Conservation (phyloP, 2,329 filamentous ascomycete species). For the Talaromyces atroroseus region DNA sequence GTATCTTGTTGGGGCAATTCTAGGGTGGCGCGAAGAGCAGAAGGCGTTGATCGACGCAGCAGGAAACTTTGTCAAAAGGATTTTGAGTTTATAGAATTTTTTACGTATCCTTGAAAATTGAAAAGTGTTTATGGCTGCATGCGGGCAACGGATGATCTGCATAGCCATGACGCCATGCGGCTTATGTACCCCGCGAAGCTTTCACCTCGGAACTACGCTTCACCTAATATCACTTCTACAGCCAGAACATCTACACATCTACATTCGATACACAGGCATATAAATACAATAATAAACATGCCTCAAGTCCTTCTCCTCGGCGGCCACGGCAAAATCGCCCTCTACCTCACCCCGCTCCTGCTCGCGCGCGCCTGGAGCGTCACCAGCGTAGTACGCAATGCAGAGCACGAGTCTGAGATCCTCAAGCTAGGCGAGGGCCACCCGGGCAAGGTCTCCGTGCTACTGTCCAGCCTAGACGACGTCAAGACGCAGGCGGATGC, state of each 20-base stretch:
- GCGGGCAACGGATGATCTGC: no score
- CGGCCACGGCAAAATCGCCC: slow-evolving; percentile 74
- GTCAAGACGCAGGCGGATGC: slow-evolving; percentile 60
- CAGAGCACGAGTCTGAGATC: slow-evolving; percentile 62
- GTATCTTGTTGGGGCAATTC: slow-evolving; percentile 14
- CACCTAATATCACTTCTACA: no score
- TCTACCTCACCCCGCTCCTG: slow-evolving; percentile 69
- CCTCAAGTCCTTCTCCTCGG: slow-evolving; percentile 65
- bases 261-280: not conserved
- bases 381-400: slow-evolving; percentile 69
- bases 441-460: slow-evolving; percentile 60
- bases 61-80: not conserved
- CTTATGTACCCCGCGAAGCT: no score
- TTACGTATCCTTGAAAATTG: no score
- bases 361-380: slow-evolving; percentile 70
- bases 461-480: slow-evolving; percentile 67
- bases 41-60: slow-evolving; percentile 6
- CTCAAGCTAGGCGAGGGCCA: slow-evolving; percentile 54
- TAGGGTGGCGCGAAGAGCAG: slow-evolving; percentile 16
- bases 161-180: no score
- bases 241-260: not conserved
- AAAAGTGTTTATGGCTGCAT: no score
- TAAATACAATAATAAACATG: not conserved
- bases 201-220: no score
- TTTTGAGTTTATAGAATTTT: no score